phyloP scores from a whole-genome alignment of 768 basidiomycete species.

The Boletus barrowsii region DNA sequence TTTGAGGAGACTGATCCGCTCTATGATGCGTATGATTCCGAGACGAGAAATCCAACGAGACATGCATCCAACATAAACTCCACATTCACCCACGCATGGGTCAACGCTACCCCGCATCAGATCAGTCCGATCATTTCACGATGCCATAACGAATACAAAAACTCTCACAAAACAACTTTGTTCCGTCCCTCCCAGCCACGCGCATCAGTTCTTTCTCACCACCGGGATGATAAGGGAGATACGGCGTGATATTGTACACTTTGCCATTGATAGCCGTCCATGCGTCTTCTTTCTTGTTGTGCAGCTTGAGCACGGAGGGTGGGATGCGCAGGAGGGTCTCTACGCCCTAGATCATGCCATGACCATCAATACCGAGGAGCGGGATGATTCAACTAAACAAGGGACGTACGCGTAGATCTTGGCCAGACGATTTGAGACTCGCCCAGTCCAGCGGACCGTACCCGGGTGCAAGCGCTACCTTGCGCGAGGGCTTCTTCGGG shows the following conservation, averaged over 20 bases:
- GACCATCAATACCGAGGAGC: no score
- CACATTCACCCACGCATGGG: conserved; percentile 96
- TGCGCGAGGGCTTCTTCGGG: conserved; percentile 60
- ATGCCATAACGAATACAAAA: neutral
- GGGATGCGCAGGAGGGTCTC: conserved; percentile 67
- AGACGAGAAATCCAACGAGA: conserved; percentile 84
- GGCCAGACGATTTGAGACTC: conserved; percentile 74
- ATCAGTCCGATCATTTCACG: neutral
- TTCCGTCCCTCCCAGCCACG: conserved; percentile 92
- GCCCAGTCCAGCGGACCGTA: conserved; percentile 95
- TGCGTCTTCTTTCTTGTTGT: conserved; percentile 82
- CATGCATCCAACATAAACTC: conserved; percentile 95
- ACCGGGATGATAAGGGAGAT: conserved; percentile 89
- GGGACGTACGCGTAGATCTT: conserved; percentile 66
- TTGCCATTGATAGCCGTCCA: conserved; percentile 92
- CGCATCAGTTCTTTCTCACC: conserved; percentile 94
- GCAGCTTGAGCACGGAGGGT: conserved; percentile 71
- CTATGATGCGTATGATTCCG: conserved; percentile 54
- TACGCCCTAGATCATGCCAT: conserved; percentile 51
- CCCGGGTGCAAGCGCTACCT: conserved; percentile 89
- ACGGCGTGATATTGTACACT: conserved; percentile 95
- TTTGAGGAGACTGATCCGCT: neutral
- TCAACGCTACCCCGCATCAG: conserved; percentile 52
- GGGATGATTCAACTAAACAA: no score
- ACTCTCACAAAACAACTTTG: conserved; percentile 83